These are phyloP conservation scores for Dissoconium aciculare DNA, from an alignment of 2,329 filamentous ascomycete genomes.

Conservation along the genomic window DNA sequence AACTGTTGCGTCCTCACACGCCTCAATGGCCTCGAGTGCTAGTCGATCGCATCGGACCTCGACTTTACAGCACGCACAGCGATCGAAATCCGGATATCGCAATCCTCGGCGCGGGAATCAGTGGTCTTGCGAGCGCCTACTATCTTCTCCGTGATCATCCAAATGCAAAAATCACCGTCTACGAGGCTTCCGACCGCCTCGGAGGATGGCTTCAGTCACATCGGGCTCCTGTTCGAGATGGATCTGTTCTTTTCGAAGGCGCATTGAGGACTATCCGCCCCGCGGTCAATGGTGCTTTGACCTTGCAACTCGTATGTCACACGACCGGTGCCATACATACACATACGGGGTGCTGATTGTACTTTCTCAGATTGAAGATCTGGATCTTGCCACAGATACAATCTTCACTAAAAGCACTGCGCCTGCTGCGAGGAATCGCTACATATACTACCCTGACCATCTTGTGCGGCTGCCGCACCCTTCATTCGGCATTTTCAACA, in stretches of 20 bases:
- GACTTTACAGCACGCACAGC: background rate
- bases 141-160: slow-evolving; percentile 58
- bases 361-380: slow-evolving; percentile 45
- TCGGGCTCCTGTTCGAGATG: slow-evolving; percentile 44
- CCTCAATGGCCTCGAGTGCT: too few relatives aligned
- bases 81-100: slow-evolving; percentile 34
- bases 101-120: slow-evolving; percentile 68
- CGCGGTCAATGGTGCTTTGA: slow-evolving; percentile 45
- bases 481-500: slow-evolving; percentile 20
- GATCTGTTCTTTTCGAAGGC: slow-evolving; percentile 60
- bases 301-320: slow-evolving; percentile 52
- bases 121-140: slow-evolving; percentile 64
- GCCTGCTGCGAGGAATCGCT: slow-evolving; percentile 49
- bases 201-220: slow-evolving; percentile 77
- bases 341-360: slow-evolving; percentile 15
- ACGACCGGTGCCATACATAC: slow-evolving; percentile 4
- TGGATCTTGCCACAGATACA: slow-evolving; percentile 43
- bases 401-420: slow-evolving; percentile 37
- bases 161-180: slow-evolving; percentile 59
- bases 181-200: slow-evolving; percentile 53
- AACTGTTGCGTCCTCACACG: slow-evolving; percentile 1
- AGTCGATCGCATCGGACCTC: too few relatives aligned
- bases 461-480: slow-evolving; percentile 48
- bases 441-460: slow-evolving; percentile 77
- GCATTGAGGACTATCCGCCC: slow-evolving; percentile 65